phyloP scores from a whole-genome alignment of 2,329 filamentous ascomycete genomes.

The Ascochyta clinopodiicola region DNA sequence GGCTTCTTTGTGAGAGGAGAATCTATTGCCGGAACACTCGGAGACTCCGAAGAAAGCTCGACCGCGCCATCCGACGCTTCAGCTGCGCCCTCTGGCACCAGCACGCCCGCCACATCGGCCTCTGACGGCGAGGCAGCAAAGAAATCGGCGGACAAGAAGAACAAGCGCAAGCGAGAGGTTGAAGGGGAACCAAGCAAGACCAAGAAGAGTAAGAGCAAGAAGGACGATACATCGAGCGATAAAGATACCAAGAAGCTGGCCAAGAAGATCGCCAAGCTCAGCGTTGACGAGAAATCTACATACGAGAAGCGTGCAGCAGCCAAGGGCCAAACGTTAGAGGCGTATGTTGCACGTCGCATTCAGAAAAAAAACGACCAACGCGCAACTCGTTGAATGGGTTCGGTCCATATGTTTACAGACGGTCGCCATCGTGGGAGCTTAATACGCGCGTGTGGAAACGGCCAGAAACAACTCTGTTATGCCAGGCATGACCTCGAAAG shows the following conservation, averaged over 20 bases:
- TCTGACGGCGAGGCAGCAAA: constrained; percentile 28
- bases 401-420: no score
- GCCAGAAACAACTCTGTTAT: no score
- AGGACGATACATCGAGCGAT: constrained; percentile 1
- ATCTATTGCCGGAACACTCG: constrained; percentile 73
- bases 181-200: constrained; percentile 17
- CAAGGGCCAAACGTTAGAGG: constrained; percentile 49
- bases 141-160: constrained; percentile 20
- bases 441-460: no score
- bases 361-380: constrained; percentile 41
- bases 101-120: constrained; percentile 40
- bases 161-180: constrained; percentile 39
- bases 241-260: constrained; percentile 20
- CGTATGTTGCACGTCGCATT: constrained; percentile 44
- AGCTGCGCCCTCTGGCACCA: constrained; percentile 23
- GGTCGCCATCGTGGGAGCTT: no score
- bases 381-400: background rate
- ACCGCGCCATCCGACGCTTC: constrained; percentile 23
- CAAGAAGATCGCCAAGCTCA: constrained; percentile 38
- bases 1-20: constrained; percentile 85
- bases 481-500: no score
- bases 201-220: constrained; percentile 22
- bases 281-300: constrained; percentile 33
- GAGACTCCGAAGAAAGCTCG: constrained; percentile 30
- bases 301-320: constrained; percentile 45